These are phyloP conservation scores for Phlebiopsis gigantea DNA, from an alignment of 768 basidiomycete species.

Conservation along the genomic window DNA sequence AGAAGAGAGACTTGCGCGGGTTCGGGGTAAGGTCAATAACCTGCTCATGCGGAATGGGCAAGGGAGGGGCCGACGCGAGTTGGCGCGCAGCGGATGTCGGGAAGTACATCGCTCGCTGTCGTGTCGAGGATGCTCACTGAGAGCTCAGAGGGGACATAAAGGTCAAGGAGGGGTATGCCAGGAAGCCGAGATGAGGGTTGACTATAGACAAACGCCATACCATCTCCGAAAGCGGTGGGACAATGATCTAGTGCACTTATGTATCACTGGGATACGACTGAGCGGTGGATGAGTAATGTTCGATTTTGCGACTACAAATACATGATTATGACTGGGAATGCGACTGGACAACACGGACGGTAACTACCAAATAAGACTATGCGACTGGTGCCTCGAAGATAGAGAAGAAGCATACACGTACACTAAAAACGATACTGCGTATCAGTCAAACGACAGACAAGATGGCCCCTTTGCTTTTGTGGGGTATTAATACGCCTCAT, in stretches of 20 bases:
- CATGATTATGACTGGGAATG: slow-evolving; percentile 2
- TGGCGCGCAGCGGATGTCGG: slow-evolving; percentile 75
- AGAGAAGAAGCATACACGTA: slow-evolving; percentile 5
- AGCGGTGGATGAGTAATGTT: slow-evolving; percentile 7
- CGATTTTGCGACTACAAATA: slow-evolving; percentile 9
- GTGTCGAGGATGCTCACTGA: background rate
- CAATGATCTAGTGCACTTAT: too few species aligned
- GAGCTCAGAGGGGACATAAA: background rate
- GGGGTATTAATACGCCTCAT: background rate
- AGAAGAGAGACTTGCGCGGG: slow-evolving; percentile 74
- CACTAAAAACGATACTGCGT: background rate
- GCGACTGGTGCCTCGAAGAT: background rate
- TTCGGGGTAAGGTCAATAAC: slow-evolving; percentile 58
- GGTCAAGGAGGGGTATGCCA: background rate
- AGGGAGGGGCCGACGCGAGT: slow-evolving; percentile 60
- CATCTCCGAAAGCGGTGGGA: background rate
- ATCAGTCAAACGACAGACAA: background rate
- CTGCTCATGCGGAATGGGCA: slow-evolving; percentile 68
- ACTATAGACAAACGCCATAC: background rate
- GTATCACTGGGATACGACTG: background rate
- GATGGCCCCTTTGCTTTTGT: background rate
- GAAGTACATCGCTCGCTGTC: slow-evolving; percentile 61
- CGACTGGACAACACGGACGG: background rate
- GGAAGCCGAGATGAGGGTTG: background rate
- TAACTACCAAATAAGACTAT: slow-evolving; percentile 1